Evolutionary conservation across 306 rosid species (phyloP), one percentile per base, ranked within the genome.

Genomic region (Prunus kanzakura): DNA sequence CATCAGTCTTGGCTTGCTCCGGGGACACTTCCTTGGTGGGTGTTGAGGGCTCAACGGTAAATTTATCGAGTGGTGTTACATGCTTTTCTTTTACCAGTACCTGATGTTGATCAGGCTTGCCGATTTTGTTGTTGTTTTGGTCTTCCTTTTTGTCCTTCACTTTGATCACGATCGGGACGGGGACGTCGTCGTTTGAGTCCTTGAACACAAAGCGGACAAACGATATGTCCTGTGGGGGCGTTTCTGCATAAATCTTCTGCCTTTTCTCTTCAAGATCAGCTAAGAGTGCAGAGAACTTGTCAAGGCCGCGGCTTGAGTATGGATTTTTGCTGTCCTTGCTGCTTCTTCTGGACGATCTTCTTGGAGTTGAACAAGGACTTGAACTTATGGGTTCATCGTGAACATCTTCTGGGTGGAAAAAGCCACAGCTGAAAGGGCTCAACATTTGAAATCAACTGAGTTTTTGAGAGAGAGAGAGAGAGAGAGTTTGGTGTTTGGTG

Each of bases 231-330:
- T 88, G 85, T 2, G 91, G 83, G 35, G 62, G 88, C 55, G 71
- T 81, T 66, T 83, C 83, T 1, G 93, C 89, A 75, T 89, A 93
- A 68, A 96, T 88, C 84, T 82, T 84, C 67, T 89, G 86, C 63
- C 94, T 85, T 69, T 77, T 89, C 71, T 89, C 86, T 25, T 93
- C 90, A n/a, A 96, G 96, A 80, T 96, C 98, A 4, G 90, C 88
- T 22, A 96, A 27, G 29, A 93, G 96, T 1, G 83, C 90, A 43
- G 99, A 91, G 75, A 96, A 96, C 38, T 91, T 93, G 72, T 96
- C 99, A 0, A 88, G 88, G 43, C 99, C 99, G 13, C 90, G 81
- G 9, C 75, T 74, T 8, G 99, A 76, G 70, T 87, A 96, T 0
- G 99, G 99, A 71, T 96, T 85, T 75, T 83, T 91, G 80, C 71